phyloP scores from a whole-genome alignment of 2,329 filamentous ascomycete species.

The Microcyclosporella mali region DNA sequence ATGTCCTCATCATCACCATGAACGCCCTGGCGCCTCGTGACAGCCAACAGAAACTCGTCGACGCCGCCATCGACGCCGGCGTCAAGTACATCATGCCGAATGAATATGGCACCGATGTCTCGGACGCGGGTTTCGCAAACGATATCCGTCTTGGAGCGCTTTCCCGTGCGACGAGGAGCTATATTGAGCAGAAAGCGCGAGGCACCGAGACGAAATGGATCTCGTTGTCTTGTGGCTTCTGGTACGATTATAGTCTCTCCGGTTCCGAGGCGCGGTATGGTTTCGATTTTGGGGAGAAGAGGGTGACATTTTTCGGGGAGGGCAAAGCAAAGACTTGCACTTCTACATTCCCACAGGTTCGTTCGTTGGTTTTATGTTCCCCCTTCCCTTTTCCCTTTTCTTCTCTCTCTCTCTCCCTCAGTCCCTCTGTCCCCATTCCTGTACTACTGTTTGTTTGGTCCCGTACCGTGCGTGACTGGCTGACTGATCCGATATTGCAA shows the following conservation, averaged over 20 bases:
- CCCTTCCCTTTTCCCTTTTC: too few relatives aligned
- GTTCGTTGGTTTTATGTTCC: too few relatives aligned
- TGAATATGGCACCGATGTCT: slow-evolving; percentile 8
- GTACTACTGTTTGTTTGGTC: too few relatives aligned
- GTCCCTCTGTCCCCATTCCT: too few relatives aligned
- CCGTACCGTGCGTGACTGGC: too few relatives aligned
- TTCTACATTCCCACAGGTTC: slow-evolving; percentile 54
- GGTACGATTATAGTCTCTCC: slow-evolving; percentile 29
- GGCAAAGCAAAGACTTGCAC: slow-evolving; percentile 52
- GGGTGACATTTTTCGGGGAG: slow-evolving; percentile 42
- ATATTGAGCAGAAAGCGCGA: slow-evolving; percentile 17
- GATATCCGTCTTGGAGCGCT: slow-evolving; percentile 13
- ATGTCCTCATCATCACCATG: slow-evolving; percentile 32
- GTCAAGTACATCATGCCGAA: slow-evolving; percentile 28
- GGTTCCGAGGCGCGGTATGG: slow-evolving; percentile 22
- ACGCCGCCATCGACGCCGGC: slow-evolving; percentile 25
- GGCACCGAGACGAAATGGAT: slow-evolving; percentile 20
- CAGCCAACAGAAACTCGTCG: slow-evolving; percentile 24
- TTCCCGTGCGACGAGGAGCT: slow-evolving; percentile 5
- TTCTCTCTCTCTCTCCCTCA: slow-evolving; percentile 15
- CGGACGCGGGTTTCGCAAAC: slow-evolving; percentile 9
- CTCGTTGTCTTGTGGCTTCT: slow-evolving; percentile 26
- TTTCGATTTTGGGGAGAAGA: slow-evolving; percentile 24
- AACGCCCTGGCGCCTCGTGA: slow-evolving; percentile 21
- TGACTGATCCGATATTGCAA: too few relatives aligned